A percentile compares a stretch with the other conserved stretches of the same genome.
These are phyloP conservation scores for Cladosporium sp. DNA, from an alignment of 2,329 filamentous ascomycete species.

Conservation along the genomic window DNA sequence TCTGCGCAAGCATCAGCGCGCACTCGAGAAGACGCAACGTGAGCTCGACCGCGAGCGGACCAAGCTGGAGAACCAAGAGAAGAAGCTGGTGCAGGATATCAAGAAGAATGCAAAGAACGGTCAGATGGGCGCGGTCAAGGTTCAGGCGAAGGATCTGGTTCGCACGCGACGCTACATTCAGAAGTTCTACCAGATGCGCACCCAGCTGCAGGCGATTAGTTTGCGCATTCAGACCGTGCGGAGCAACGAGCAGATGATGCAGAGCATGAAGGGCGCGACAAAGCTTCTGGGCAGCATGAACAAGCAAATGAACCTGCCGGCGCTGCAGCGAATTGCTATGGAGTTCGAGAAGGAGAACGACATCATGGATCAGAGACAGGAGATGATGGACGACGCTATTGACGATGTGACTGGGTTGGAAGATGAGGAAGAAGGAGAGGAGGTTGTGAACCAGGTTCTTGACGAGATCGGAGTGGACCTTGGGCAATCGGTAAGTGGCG, in stretches of 20 bases:
- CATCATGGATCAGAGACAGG: constrained; percentile 97
- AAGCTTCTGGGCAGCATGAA: constrained; percentile 95
- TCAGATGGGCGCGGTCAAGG: constrained; percentile 97
- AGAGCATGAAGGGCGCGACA: constrained; percentile 97
- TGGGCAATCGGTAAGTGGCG: constrained; percentile 68
- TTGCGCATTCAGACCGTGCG: constrained; percentile 94
- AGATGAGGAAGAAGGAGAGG: constrained; percentile 91
- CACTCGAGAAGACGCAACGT: constrained; percentile 93
- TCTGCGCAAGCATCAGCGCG: constrained; percentile 87
- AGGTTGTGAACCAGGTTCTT: constrained; percentile 91
- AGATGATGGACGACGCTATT: constrained; percentile 99
- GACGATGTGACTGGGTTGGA: constrained; percentile 90
- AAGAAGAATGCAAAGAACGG: constrained; percentile 98
- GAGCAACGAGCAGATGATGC: constrained; percentile 99
- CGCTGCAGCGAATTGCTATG: constrained; percentile 93
- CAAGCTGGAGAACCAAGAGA: constrained; percentile 97
- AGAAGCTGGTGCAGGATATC: constrained; percentile 91
- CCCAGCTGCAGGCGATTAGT: constrained; percentile 92
- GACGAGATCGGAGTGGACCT: constrained; percentile 96
- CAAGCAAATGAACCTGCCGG: constrained; percentile 91
- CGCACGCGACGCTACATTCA: constrained; percentile 83
- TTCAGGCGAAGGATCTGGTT: constrained; percentile 95
- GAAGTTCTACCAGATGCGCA: constrained; percentile 98
- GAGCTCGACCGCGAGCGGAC: constrained; percentile 91
- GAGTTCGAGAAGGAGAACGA: constrained; percentile 99